A percentile compares a stretch with the other conserved stretches of the same genome.
Conservation (phyloP, 1,284 basidiomycete genomes). For the Ceratobasidium sp. region DNA sequence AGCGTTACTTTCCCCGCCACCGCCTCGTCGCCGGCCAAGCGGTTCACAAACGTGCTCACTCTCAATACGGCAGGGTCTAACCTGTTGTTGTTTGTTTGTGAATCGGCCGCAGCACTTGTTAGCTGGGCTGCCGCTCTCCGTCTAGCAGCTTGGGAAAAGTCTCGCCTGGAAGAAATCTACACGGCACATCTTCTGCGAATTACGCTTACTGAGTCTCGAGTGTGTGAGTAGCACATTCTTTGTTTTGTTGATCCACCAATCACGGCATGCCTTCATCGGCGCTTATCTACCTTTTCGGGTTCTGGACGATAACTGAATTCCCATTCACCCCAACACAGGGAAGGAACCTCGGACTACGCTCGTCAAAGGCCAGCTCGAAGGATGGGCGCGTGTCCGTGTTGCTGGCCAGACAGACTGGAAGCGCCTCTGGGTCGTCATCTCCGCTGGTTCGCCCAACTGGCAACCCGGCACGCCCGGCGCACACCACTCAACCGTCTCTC, state of each 20-base stretch:
- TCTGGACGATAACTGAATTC: no score
- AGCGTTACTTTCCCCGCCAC: conserved; percentile 69
- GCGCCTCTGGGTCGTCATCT: conserved; percentile 84
- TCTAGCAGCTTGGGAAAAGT: conserved; percentile 93
- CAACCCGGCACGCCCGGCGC: conserved; percentile 47
- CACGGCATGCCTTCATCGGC: conserved; percentile 18
- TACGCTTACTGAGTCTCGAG: conserved; percentile 59
- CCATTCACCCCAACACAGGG: conserved; percentile 56
- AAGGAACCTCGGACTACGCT: conserved; percentile 72
- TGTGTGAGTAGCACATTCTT: conserved; percentile 52
- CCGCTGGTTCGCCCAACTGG: conserved; percentile 48
- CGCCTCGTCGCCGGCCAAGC: conserved; percentile 58
- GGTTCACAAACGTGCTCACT: conserved; percentile 81
- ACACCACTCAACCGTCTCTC: conserved; percentile 46
- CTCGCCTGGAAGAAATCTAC: conserved; percentile 95
- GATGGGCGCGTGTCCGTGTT: conserved; percentile 89
- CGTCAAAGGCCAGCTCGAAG: conserved; percentile 80
- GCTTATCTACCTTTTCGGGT: conserved; percentile 21
- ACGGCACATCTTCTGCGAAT: conserved; percentile 91
- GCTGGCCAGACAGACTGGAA: conserved; percentile 98
- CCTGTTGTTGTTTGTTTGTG: conserved; percentile 86
- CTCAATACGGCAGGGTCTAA: conserved; percentile 96
- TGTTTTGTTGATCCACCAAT: conserved; percentile 21
- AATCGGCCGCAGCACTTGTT: conserved; percentile 69
- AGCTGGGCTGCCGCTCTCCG: conserved; percentile 94